Conservation (phyloP, 441 rosid genomes). For the Aquilaria agallochum region DNA sequence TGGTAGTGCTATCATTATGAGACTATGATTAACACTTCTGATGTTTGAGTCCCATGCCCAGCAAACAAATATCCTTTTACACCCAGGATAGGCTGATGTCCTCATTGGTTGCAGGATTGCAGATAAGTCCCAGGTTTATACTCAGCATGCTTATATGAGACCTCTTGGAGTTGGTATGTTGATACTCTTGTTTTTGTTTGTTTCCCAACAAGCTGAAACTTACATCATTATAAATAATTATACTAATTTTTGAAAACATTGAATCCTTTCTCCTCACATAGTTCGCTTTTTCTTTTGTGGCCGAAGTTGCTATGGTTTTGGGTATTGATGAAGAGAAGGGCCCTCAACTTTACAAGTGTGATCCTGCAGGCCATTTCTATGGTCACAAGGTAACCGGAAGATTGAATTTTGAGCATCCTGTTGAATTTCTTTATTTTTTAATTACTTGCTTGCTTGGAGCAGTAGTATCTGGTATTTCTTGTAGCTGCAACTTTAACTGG, state of each 20-base stretch:
- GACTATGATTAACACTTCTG: too few relatives aligned
- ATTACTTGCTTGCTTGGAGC: not conserved
- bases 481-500: not conserved
- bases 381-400: slow-evolving; percentile 82
- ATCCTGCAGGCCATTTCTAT: slow-evolving; percentile 96
- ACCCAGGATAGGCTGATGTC: slow-evolving; percentile 9
- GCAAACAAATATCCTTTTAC: not conserved
- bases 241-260: not conserved
- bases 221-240: too few relatives aligned
- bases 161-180: slow-evolving; percentile 94
- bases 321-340: slow-evolving; percentile 95
- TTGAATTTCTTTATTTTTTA: not conserved
- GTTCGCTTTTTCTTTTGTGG: slow-evolving; percentile 15
- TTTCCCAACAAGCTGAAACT: too few relatives aligned
- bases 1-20: too few relatives aligned
- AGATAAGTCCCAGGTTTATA: slow-evolving; percentile 92
- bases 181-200: slow-evolving; percentile 13
- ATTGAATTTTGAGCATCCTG: not conserved
- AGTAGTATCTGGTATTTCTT: not conserved
- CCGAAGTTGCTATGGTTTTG: slow-evolving; percentile 88
- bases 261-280: not conserved
- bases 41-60: too few relatives aligned
- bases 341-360: slow-evolving; percentile 90
- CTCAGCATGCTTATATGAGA: slow-evolving; percentile 99
- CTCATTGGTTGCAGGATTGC: slow-evolving; percentile 64